Percentiles rank a stretch among this genome's conserved stretches.
phyloP scores from a whole-genome alignment of 768 basidiomycete genomes.

The Cytidiella melzeri region DNA sequence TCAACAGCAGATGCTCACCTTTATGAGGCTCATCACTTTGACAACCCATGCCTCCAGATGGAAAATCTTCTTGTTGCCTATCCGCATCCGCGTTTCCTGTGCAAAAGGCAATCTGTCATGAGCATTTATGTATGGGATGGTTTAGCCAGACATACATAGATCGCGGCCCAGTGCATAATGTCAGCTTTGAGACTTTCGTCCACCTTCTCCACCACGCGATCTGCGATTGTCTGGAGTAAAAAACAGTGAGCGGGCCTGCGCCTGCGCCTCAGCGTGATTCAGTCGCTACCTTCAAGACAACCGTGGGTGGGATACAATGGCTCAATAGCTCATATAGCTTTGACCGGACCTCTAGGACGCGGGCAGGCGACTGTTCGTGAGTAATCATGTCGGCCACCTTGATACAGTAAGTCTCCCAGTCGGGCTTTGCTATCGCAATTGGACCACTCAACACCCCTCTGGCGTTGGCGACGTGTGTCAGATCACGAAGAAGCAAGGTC shows the following conservation, averaged over 20 bases:
- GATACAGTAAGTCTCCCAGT: conserved; percentile 97
- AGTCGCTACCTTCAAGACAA: conserved; percentile 94
- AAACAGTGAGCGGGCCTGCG: too few relatives aligned
- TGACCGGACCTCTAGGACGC: conserved; percentile 85
- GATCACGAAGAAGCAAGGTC: background rate
- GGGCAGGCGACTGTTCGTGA: conserved; percentile 81
- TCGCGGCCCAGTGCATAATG: conserved; percentile 96
- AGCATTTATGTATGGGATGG: background rate
- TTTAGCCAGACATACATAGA: conserved; percentile 60
- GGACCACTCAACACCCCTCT: conserved; percentile 82
- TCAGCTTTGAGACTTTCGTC: conserved; percentile 89
- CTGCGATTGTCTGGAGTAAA: conserved; percentile 73
- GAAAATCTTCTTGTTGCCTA: conserved; percentile 89
- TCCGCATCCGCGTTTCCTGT: conserved; percentile 94
- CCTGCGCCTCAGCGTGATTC: too few relatives aligned
- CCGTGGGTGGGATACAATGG: conserved; percentile 93
- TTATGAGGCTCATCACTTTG: conserved; percentile 89
- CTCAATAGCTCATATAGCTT: conserved; percentile 94
- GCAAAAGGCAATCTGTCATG: conserved; percentile 2
- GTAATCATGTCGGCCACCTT: conserved; percentile 90
- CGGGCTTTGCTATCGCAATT: conserved; percentile 88
- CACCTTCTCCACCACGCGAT: conserved; percentile 77
- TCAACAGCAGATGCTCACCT: conserved; percentile 38
- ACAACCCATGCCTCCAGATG: conserved; percentile 98
- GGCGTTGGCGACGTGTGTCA: conserved; percentile 4